phyloP scores from a whole-genome alignment of 23 red algal genomes.

The Pyropia yezoensis region DNA sequence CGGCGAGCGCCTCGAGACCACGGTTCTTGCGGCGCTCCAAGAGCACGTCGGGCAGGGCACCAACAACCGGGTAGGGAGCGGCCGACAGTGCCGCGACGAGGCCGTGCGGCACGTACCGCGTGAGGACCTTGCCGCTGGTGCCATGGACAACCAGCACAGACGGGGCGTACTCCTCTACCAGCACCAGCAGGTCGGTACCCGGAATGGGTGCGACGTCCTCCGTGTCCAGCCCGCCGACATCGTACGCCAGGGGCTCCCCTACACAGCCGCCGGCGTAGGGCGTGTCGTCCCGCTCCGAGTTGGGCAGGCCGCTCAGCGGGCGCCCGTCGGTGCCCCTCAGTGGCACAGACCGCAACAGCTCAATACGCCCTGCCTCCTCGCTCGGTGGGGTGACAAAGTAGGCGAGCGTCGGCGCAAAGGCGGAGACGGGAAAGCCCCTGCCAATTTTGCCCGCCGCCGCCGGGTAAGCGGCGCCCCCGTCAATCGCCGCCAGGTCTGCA shows the following conservation, averaged over 20 bases:
- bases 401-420: conserved; percentile 41
- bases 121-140: conserved; percentile 13
- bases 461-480: conserved; percentile 12
- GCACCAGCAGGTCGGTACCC: conserved; percentile 12
- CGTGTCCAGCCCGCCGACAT: conserved; percentile 36
- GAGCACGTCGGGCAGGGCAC: conserved; percentile 32
- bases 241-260: conserved; percentile 9
- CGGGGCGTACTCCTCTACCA: conserved; percentile 67
- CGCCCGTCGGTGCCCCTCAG: not conserved
- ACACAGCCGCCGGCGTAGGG: conserved; percentile 47
- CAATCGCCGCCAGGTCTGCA: conserved; percentile 11
- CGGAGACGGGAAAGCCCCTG: conserved; percentile 33
- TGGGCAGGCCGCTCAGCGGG: conserved; percentile 35
- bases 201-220: conserved; percentile 50
- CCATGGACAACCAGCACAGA: conserved; percentile 39
- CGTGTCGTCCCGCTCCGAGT: conserved; percentile 28
- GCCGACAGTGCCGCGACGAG: not conserved
- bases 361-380: conserved; percentile 8
- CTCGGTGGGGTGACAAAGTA: conserved; percentile 3
- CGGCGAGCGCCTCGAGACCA: conserved; percentile 55
- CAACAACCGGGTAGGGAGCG: conserved; percentile 21
- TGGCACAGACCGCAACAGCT: conserved; percentile 11
- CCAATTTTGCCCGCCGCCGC: conserved; percentile 18
- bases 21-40: conserved; percentile 34
- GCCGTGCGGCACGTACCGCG: conserved; percentile 36